Base-by-base conservation (phyloP, 2,329 filamentous ascomycete genomes). In the Colletotrichum abscissum region DNA sequence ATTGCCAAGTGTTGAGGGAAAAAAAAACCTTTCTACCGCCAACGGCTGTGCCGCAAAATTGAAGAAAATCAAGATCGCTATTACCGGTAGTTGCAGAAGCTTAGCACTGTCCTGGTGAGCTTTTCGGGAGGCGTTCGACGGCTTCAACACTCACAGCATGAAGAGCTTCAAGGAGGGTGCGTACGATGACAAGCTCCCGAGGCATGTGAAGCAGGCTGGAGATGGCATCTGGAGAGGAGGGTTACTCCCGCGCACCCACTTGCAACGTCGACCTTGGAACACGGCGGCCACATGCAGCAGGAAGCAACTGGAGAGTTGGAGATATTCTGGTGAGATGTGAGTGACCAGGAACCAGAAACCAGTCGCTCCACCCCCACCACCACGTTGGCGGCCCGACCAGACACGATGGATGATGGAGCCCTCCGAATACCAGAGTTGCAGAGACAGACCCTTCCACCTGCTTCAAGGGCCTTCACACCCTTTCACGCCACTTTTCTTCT, bases 1-100 rank as follows among this genome's bases (percentile, higher is more conserved):
- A 72, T 57, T 63, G 59, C 66, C 65, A 72, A 64, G 69, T 56
- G 49, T 42, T 68, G 69, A 69, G 65, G 65, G 65, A 24, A 59
- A 72, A 69, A 63, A 69, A 63, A 63, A 35, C 4, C 28, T n/a
- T 59, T 38, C 49, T 11, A 14, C 30, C 49, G 26, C 58, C 24
- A 55, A 67, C 59, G 38, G 30, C 35, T 57, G n/a, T 58, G 58
- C 58, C 30, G n/a, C 46, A 8, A 35, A 63, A 24, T 24, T 24
- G 11, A 19, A 35, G 46, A 4, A 3, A 60, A 8, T 11, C 5
- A 6, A 35, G 46, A 4, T 1, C 38, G 19, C 16, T 46, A 46
- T n/a, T 46, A 26, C 26, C 26, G 26, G 26, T 26, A 19, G 42
- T 19, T 46, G 7, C 3, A 9, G 8, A n/a, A 46, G 42, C 42